These are phyloP conservation scores for Leishmania arabica DNA, from an alignment of 208 protist species.

Conservation along the genomic window DNA sequence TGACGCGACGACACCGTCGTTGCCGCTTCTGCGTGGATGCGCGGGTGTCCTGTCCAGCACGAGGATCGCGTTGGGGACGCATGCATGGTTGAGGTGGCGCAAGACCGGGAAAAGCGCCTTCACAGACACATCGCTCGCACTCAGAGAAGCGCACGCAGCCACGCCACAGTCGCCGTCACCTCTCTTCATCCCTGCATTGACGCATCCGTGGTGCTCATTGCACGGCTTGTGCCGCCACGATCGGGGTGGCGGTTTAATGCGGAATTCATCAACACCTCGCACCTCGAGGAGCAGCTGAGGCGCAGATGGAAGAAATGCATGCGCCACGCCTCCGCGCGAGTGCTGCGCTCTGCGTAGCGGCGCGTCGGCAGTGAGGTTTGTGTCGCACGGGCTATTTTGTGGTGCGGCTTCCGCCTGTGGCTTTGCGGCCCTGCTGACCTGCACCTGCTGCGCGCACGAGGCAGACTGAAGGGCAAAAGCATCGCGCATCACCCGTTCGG, in stretches of 20 bases:
- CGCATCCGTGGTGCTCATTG: neutral
- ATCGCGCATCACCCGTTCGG: conserved; percentile 6
- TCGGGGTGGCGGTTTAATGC: conserved; percentile 7
- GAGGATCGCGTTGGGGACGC: conserved; percentile 58
- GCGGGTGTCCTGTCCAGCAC: conserved; percentile 21
- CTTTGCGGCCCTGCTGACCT: neutral
- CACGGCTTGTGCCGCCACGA: neutral
- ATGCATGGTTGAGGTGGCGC: conserved; percentile 65
- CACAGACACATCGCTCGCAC: neutral
- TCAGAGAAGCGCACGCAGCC: neutral
- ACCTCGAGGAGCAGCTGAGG: conserved; percentile 4
- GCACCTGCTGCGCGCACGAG: neutral
- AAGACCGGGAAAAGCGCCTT: conserved; percentile 38
- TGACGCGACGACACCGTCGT: neutral
- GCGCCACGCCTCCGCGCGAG: neutral
- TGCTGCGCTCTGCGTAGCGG: neutral
- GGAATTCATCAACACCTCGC: conserved; percentile 26
- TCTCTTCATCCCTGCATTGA: neutral
- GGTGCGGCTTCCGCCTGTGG: neutral
- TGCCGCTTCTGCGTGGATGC: neutral
- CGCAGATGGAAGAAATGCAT: neutral
- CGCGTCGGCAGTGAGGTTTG: neutral
- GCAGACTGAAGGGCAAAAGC: neutral
- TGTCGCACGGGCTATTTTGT: too few relatives aligned
- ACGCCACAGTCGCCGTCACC: neutral